phyloP scores from a whole-genome alignment of 306 rosid genomes.

The Vigna reflexopilosa region DNA sequence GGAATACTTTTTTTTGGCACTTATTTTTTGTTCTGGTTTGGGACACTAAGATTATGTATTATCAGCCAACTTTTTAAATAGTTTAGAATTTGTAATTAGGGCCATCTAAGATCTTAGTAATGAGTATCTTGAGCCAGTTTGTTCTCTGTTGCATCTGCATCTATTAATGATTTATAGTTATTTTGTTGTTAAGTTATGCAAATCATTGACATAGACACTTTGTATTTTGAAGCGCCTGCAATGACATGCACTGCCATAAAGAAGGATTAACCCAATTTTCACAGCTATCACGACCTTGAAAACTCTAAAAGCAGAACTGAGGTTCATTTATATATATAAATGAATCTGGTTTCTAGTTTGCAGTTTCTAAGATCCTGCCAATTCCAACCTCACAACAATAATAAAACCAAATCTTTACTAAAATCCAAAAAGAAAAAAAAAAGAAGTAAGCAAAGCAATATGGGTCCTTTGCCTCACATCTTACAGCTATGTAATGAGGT shows the following conservation, averaged over 20 bases:
- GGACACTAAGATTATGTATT: slow-evolving; percentile 31
- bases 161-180: slow-evolving; percentile 9
- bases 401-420: too few relatives aligned
- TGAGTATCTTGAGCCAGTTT: slow-evolving; percentile 39
- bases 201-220: slow-evolving; percentile 24
- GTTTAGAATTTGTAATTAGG: neutral
- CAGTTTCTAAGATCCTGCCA: too few relatives aligned
- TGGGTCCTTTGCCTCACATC: too few relatives aligned
- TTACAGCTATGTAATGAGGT: too few relatives aligned
- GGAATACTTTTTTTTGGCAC: neutral
- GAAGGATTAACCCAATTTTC: too few relatives aligned
- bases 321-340: neutral
- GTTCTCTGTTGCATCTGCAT: slow-evolving; percentile 48
- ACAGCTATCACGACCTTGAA: too few relatives aligned
- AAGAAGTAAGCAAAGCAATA: too few relatives aligned
- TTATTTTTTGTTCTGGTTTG: neutral
- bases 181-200: slow-evolving; percentile 43
- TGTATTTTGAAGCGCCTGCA: slow-evolving; percentile 53
- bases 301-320: neutral
- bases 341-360: too few relatives aligned
- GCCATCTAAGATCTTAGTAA: slow-evolving; percentile 34
- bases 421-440: too few relatives aligned
- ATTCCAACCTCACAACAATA: too few relatives aligned
- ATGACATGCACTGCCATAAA: slow-evolving; percentile 29
- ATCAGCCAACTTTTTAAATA: neutral